Base-by-base conservation (phyloP, 176 grass and related monocot species). In the Triticum monococcum region DNA sequence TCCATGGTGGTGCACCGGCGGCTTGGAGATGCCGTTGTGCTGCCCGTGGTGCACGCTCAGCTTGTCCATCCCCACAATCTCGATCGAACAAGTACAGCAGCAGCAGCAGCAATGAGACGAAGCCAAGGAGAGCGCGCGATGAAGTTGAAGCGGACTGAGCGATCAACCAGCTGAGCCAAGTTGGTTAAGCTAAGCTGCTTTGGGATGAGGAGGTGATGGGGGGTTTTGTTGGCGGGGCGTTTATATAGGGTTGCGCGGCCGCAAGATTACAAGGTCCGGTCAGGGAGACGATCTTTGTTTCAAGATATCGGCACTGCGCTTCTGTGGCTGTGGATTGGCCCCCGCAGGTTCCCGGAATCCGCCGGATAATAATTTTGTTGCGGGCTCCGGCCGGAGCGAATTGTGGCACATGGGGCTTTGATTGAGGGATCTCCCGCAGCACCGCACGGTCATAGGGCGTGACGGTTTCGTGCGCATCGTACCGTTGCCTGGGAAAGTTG, bases 241-340 rank as follows among this genome's bases (percentile, higher is more conserved):
- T 77, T 91, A 85, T 91, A 91, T 85, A 88, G 86, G 77, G 60
- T 17, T 46, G 67, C 14, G 38, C n/a, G 72, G 80, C 89, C 81
- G 59, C 75, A 83, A 75, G 50, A 63, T 31, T 7, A 67, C 52
- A 17, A 25, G 56, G 56, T 59, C 50, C 50, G 33, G 60, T 33
- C 77, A 22, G 37, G 57, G 65, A 68, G 85, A 30, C n/a, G 62
- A 30, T 65, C 83, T 80, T 69, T 65, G 67, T 75, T 84, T 78
- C 80, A 32, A 37, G 73, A 61, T 65, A 61, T 70, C 20, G 46
- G 61, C 20, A 69, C 54, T 54, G 89, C 73, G 73, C 64, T 41
- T 52, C 54, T 12, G 38, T 62, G 72, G 73, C 23, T 14, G 18
- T 9, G 37, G 76, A 69, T 45, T 40, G 28, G 62, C 11, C 24